A percentile compares a stretch with the other conserved stretches of the same genome.
Evolutionary conservation across 257 asterid species (phyloP).

Genomic region (Forsythia viridissima): DNA sequence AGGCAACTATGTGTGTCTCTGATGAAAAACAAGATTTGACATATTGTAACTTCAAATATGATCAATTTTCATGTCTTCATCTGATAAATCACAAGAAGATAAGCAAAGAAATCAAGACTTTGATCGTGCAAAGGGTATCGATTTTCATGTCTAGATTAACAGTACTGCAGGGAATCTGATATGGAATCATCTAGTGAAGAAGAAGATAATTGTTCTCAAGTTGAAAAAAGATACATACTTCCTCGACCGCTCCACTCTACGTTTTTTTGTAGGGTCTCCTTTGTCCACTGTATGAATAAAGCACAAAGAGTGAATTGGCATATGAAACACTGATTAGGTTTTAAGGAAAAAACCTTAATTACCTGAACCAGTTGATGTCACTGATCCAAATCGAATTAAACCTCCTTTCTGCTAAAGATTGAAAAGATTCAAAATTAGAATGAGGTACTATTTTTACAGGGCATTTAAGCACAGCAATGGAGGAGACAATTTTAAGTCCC

Average conservation of each 20-base stretch:
- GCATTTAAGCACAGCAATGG: background rate
- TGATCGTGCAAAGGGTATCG: too few relatives aligned
- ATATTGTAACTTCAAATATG: too few relatives aligned
- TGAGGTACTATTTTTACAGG: background rate
- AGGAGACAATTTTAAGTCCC: background rate
- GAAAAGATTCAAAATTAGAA: slow-evolving; percentile 3
- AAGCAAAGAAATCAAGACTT: too few relatives aligned
- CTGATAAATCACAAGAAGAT: too few relatives aligned
- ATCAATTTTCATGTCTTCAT: too few relatives aligned
- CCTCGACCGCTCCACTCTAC: slow-evolving; percentile 84
- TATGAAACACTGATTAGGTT: slow-evolving; percentile 6
- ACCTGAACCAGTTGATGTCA: slow-evolving; percentile 75
- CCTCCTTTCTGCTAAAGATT: slow-evolving; percentile 51
- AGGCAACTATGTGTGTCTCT: too few relatives aligned
- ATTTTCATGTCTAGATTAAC: too few relatives aligned
- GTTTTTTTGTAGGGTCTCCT: slow-evolving; percentile 87
- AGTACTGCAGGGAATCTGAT: too few relatives aligned
- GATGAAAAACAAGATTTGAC: too few relatives aligned
- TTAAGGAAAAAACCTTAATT: slow-evolving; percentile 1
- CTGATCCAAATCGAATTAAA: slow-evolving; percentile 68
- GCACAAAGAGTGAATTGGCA: background rate
- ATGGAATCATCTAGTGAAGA: too few relatives aligned
- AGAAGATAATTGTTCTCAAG: too few relatives aligned
- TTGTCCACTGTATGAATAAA: slow-evolving; percentile 55
- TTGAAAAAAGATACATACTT: slow-evolving; percentile 53